Conservation (phyloP, 306 rosid genomes). For the Sphenostylis stenocarpa region DNA sequence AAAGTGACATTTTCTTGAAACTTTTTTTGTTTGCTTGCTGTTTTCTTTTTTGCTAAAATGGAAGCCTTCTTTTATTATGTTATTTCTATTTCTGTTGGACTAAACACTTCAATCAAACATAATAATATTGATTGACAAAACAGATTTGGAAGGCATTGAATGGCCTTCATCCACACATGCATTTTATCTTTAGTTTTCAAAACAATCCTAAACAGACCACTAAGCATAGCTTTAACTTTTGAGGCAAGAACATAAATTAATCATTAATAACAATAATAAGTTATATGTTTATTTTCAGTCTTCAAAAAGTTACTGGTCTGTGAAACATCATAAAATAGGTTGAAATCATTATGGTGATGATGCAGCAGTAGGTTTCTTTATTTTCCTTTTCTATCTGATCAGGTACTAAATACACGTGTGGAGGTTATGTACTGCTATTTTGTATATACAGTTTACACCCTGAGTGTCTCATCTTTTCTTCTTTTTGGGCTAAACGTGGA, state of each 20-base stretch:
- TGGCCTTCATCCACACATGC: background rate
- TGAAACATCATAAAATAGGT: background rate
- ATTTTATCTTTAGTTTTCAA: background rate
- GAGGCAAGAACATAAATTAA: background rate
- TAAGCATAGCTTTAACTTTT: background rate
- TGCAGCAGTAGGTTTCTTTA: background rate
- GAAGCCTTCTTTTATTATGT: background rate
- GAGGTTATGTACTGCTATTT: background rate
- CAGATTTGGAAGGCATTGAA: background rate
- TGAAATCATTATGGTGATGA: background rate
- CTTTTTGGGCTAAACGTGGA: conserved; percentile 20
- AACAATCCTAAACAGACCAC: background rate
- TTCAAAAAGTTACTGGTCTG: background rate
- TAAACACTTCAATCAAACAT: conserved; percentile 3
- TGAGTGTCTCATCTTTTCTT: conserved; percentile 21
- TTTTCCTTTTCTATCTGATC: background rate
- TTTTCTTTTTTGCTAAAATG: background rate
- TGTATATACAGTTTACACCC: conserved; percentile 1
- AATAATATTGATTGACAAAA: background rate
- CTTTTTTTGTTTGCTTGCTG: background rate
- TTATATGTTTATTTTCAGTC: background rate
- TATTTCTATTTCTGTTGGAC: no score
- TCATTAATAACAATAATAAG: background rate
- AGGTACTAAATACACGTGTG: conserved; percentile 33
- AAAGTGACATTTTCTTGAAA: background rate